Conservation (phyloP, 176 grass and related monocot species). For the Carex kokanica region DNA sequence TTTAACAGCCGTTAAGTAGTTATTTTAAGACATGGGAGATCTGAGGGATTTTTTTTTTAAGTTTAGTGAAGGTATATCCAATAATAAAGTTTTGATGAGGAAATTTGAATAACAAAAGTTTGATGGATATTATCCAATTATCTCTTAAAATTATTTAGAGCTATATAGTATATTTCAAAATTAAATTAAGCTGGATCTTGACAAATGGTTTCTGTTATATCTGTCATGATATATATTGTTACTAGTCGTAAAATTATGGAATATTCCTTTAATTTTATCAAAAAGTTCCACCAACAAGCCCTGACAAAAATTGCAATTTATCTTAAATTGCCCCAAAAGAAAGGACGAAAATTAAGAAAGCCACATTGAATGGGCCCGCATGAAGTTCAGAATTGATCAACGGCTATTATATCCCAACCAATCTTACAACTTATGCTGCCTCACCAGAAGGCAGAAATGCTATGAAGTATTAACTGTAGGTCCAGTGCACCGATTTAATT, state of each 20-base stretch:
- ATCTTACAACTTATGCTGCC: background rate
- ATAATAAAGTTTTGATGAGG: background rate
- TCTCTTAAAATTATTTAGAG: background rate
- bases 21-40: background rate
- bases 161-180: background rate
- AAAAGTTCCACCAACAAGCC: background rate
- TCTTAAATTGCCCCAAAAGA: too few species aligned
- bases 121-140: background rate
- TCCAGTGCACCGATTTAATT: slow-evolving; percentile 15
- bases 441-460: background rate
- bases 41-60: background rate
- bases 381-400: slow-evolving; percentile 14
- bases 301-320: background rate
- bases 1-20: background rate
- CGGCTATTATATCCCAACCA: background rate
- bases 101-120: background rate
- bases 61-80: background rate
- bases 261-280: background rate
- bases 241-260: background rate
- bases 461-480: background rate
- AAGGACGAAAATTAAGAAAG: background rate
- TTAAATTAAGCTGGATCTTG: background rate
- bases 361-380: background rate
- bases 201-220: background rate
- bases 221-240: background rate